These are phyloP conservation scores for Nannizziopsis arthrosporioides DNA, from an alignment of 2,329 filamentous ascomycete species.

Conservation along the genomic window DNA sequence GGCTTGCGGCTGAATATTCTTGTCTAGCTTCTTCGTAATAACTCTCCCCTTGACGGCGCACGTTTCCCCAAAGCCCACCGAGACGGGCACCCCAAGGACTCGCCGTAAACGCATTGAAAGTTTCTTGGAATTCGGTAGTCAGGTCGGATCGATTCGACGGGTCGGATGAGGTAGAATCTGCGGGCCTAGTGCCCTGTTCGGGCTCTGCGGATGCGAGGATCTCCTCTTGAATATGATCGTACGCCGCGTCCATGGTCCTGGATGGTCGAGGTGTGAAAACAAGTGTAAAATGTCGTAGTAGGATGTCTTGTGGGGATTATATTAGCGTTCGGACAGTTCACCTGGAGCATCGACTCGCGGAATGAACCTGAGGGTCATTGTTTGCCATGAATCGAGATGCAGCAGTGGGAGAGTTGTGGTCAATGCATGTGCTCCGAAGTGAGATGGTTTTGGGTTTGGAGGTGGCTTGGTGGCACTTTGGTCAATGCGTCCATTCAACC, in stretches of 20 bases:
- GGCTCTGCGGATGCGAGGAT: constrained; percentile 50
- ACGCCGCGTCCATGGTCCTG: constrained; percentile 77
- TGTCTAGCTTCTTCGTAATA: constrained; percentile 75
- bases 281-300: no score
- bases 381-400: no score
- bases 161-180: constrained; percentile 29
- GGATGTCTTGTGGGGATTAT: no score
- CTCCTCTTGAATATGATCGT: constrained; percentile 91
- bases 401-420: neutral
- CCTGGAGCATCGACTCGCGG: no score
- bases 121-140: constrained; percentile 83
- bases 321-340: no score
- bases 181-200: constrained; percentile 28
- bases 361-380: no score
- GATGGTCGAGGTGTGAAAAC: neutral
- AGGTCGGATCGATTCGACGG: constrained; percentile 41
- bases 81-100: constrained; percentile 85
- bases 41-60: constrained; percentile 88
- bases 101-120: constrained; percentile 82
- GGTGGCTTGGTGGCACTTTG: no score
- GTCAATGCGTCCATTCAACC: no score
- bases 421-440: neutral
- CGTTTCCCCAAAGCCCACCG: constrained; percentile 77
- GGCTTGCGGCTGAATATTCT: constrained; percentile 66
- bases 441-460: no score